Evolutionary conservation across 2,329 filamentous ascomycete genomes (phyloP).

Genomic region (Chrysosporium queenslandicum): DNA sequence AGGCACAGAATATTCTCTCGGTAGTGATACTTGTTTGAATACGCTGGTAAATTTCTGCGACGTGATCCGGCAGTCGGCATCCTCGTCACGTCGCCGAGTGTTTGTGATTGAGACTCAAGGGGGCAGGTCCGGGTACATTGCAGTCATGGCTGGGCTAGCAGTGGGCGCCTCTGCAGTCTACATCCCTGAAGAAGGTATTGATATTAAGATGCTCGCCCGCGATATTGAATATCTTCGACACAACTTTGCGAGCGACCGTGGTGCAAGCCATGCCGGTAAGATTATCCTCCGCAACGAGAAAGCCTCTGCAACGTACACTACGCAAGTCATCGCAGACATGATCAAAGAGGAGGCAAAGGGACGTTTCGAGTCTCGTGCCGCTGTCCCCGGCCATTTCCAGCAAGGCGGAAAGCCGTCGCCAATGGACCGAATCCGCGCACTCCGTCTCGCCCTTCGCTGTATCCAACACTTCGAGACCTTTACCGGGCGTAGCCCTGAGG

Average conservation of each 20-base stretch:
- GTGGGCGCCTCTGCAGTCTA: conserved; percentile 90
- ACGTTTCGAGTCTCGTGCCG: conserved; percentile 83
- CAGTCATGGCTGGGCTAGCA: conserved; percentile 78
- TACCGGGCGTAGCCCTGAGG: conserved; percentile 53
- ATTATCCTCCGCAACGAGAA: conserved; percentile 96
- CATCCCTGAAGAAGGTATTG: conserved; percentile 92
- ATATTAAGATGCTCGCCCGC: conserved; percentile 78
- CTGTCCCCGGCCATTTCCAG: conserved; percentile 87
- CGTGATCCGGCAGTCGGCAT: conserved; percentile 94
- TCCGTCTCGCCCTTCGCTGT: conserved; percentile 85
- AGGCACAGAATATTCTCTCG: conserved; percentile 91
- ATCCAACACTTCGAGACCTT: conserved; percentile 82
- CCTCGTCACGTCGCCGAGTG: conserved; percentile 80
- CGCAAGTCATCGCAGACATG: conserved; percentile 88
- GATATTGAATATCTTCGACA: conserved; percentile 85
- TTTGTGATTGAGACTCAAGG: conserved; percentile 98
- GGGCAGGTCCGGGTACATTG: conserved; percentile 85
- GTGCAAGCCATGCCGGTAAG: conserved; percentile 80
- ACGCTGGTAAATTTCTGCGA: conserved; percentile 92
- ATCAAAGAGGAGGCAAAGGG: conserved; percentile 88
- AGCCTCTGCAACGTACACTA: conserved; percentile 79
- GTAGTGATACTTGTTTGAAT: conserved; percentile 93
- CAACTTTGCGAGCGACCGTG: conserved; percentile 74
- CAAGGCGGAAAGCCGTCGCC: conserved; percentile 86
- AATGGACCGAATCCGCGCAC: conserved; percentile 90